phyloP scores from a whole-genome alignment of 768 basidiomycete genomes.

The Clitopilus hobsonii region DNA sequence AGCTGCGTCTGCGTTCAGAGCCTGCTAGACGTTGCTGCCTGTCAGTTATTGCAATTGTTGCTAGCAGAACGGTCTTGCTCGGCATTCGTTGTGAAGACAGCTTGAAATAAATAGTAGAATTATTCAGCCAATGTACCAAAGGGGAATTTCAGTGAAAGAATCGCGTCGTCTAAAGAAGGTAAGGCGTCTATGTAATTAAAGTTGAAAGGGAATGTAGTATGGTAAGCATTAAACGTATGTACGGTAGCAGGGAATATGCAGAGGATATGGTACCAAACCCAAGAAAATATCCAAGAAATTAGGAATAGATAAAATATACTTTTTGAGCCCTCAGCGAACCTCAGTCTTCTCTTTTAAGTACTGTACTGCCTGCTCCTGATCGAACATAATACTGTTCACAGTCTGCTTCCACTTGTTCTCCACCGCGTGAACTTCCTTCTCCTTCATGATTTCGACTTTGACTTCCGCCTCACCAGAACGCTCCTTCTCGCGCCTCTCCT shows the following conservation, averaged over 20 bases:
- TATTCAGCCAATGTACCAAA: too few relatives aligned
- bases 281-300: too few relatives aligned
- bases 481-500: slow-evolving; percentile 15
- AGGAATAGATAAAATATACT: too few relatives aligned
- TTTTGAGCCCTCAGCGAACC: neutral
- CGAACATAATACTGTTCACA: slow-evolving; percentile 4
- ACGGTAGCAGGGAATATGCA: neutral
- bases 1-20: too few relatives aligned
- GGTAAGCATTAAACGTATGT: neutral
- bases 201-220: neutral
- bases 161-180: too few relatives aligned
- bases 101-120: too few relatives aligned
- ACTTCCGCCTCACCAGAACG: slow-evolving; percentile 8
- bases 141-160: too few relatives aligned
- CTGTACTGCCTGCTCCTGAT: neutral
- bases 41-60: too few relatives aligned
- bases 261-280: neutral
- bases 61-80: too few relatives aligned
- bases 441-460: slow-evolving; percentile 11
- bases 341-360: neutral
- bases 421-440: neutral
- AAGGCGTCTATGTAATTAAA: too few relatives aligned
- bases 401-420: slow-evolving; percentile 12
- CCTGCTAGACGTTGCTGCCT: too few relatives aligned
- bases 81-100: too few relatives aligned